These are phyloP conservation scores for Nakazawaea holstii DNA, from an alignment of 805 yeast genomes.

Conservation along the genomic window DNA sequence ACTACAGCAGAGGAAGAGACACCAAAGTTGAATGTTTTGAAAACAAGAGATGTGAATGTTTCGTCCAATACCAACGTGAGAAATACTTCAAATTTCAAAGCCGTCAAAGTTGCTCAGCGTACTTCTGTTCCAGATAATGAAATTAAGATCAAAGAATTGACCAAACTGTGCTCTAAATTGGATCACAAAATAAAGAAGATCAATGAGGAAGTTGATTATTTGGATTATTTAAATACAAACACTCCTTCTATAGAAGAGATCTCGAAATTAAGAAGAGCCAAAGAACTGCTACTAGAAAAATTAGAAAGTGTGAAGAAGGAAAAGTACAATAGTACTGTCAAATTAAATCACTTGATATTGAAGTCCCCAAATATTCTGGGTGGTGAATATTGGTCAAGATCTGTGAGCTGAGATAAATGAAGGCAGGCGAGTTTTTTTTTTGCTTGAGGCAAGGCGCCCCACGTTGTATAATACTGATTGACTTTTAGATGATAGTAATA, in stretches of 20 bases:
- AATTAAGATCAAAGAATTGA: constrained; percentile 5
- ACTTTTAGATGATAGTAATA: too few relatives aligned
- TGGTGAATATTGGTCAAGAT: constrained; percentile 12
- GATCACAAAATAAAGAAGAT: constrained; percentile 7
- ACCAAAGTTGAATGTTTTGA: constrained; percentile 3
- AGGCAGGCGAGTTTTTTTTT: too few relatives aligned
- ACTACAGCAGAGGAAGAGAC: not conserved
- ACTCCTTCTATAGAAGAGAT: constrained; percentile 9
- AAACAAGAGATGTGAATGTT: constrained; percentile 7
- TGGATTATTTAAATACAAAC: constrained; percentile 5
- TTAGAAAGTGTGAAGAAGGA: constrained; percentile 10
- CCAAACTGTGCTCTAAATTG: not conserved
- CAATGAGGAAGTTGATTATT: constrained; percentile 6
- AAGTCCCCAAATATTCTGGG: constrained; percentile 7
- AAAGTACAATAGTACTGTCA: constrained; percentile 8
- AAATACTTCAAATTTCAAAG: constrained; percentile 9
- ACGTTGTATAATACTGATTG: too few relatives aligned
- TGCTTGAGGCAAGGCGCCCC: too few relatives aligned
- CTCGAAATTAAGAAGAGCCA: constrained; percentile 8
- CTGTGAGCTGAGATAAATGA: constrained; percentile 4
- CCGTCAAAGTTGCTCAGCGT: not conserved
- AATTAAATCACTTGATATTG: constrained; percentile 9
- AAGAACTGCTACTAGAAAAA: constrained; percentile 6
- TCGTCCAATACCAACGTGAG: not conserved
- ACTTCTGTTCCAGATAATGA: constrained; percentile 1